These are phyloP conservation scores for Letharia lupina DNA, from an alignment of 495 filamentous ascomycete species.

Conservation along the genomic window DNA sequence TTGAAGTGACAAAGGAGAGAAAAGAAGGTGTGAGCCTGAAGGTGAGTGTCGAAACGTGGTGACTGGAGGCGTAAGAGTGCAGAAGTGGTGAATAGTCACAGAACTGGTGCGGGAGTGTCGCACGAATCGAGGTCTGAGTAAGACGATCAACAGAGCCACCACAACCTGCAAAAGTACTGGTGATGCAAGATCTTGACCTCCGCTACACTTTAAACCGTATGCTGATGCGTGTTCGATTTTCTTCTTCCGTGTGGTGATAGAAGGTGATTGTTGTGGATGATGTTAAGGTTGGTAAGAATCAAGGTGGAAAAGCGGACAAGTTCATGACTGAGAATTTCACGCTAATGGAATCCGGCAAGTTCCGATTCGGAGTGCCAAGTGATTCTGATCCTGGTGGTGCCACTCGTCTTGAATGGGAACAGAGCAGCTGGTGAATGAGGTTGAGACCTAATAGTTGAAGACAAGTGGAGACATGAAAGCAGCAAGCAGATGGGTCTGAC, in stretches of 20 bases:
- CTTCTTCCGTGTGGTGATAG: slow-evolving; percentile 15
- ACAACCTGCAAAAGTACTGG: not conserved
- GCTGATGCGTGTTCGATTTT: not conserved
- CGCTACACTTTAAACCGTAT: not conserved
- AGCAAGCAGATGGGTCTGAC: not conserved
- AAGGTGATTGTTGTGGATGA: slow-evolving; percentile 22
- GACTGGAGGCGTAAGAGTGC: not conserved
- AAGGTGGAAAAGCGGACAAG: slow-evolving; percentile 10
- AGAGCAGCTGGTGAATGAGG: not conserved
- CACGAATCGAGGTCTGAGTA: not conserved
- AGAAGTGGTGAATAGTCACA: not conserved
- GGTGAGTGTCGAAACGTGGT: not conserved
- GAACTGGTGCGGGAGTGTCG: slow-evolving; percentile 4
- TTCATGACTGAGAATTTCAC: slow-evolving; percentile 2
- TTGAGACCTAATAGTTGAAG: not conserved
- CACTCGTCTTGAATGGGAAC: not conserved
- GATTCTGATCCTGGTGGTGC: not conserved
- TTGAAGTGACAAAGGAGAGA: slow-evolving; percentile 22
- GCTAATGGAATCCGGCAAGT: slow-evolving; percentile 2
- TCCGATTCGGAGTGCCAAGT: not conserved
- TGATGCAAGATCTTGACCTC: not conserved
- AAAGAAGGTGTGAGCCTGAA: slow-evolving; percentile 20
- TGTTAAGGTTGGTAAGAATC: slow-evolving; percentile 12
- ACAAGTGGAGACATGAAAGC: not conserved
- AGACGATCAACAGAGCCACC: not conserved